These are phyloP conservation scores for Aspergillus aculeatinus DNA, from an alignment of 2,329 filamentous ascomycete genomes.

Conservation along the genomic window DNA sequence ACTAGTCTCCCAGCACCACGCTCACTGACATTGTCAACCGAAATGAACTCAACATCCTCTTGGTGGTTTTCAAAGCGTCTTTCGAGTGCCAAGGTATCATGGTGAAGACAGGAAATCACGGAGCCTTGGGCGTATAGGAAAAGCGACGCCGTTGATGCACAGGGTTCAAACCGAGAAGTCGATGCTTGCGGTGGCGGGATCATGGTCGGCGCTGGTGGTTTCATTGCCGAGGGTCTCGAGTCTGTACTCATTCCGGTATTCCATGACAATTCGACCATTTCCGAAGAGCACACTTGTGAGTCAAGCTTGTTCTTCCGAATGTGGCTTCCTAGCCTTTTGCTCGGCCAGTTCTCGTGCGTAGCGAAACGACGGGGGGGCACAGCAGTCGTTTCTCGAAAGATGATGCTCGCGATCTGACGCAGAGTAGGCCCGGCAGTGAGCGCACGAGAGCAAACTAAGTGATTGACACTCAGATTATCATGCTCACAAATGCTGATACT, in stretches of 20 bases:
- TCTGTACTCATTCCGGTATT: slow-evolving; percentile 61
- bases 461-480: not conserved
- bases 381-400: not conserved
- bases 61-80: slow-evolving; percentile 79
- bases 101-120: slow-evolving; percentile 81
- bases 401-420: not conserved
- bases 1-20: slow-evolving; percentile 79
- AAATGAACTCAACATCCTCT: slow-evolving; percentile 78
- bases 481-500: not conserved
- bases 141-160: slow-evolving; percentile 85
- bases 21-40: slow-evolving; percentile 89
- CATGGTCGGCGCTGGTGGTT: slow-evolving; percentile 42
- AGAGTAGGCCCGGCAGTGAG: not conserved
- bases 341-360: not conserved
- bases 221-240: slow-evolving; percentile 56
- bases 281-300: not conserved
- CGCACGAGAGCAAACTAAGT: not conserved
- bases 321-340: not conserved
- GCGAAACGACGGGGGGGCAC: not conserved
- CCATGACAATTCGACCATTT: slow-evolving; percentile 61
- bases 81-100: slow-evolving; percentile 88
- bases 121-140: slow-evolving; percentile 85
- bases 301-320: not conserved
- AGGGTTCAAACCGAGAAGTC: slow-evolving; percentile 70
- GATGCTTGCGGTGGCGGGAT: slow-evolving; percentile 24